Evolutionary conservation across 139 green algal species (phyloP), one percentile per base, ranked within the genome.

Genomic region (Coccomyxa sp.): DNA sequence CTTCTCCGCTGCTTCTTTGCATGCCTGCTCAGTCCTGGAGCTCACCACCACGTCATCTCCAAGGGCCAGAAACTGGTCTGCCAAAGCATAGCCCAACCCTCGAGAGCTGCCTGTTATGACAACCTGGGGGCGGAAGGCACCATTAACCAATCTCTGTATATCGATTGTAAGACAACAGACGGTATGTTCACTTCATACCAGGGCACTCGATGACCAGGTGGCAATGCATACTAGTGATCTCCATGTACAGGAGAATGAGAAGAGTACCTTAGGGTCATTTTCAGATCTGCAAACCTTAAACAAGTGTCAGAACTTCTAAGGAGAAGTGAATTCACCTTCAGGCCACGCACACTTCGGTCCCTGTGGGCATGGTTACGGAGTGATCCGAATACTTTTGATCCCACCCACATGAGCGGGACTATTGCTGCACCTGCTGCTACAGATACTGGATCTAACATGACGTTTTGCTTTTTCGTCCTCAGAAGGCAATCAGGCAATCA

Each of bases 31-130:
- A 10, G 85, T 74, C 15, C 91, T 83, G 17, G 87, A 86, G 58
- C 82, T 89, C 0, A 95, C 83, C 17, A 92, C 80, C 25, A 95
- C 88, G 13, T 85, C 80, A 67, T 95, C 91, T 10, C 91, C 92
- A n/a, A 88, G 77, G 0, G 32, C 30, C 38, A 95, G 85, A 60
- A 94, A 94, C 81, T 92, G 81, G 4, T 83, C 74, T 21, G 90
- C 90, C 90, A 95, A 87, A n/a, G 87, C 84, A 27, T 87, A 86
- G 9, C 91, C 91, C 27, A 94, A 77, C 12, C 91, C 91, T 9
- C 81, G 84, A 9, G 58, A 89, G 77, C 82, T 82, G 71, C 88
- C 88, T 21, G 81, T 87, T 60, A 90, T 86, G 16, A 90, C 85
- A 4, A 89, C 85, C 87, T 90, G 80, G 30, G 38, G 3, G 38